These are phyloP conservation scores for Candida rishiriensis DNA, from an alignment of 805 yeast species.

Conservation along the genomic window DNA sequence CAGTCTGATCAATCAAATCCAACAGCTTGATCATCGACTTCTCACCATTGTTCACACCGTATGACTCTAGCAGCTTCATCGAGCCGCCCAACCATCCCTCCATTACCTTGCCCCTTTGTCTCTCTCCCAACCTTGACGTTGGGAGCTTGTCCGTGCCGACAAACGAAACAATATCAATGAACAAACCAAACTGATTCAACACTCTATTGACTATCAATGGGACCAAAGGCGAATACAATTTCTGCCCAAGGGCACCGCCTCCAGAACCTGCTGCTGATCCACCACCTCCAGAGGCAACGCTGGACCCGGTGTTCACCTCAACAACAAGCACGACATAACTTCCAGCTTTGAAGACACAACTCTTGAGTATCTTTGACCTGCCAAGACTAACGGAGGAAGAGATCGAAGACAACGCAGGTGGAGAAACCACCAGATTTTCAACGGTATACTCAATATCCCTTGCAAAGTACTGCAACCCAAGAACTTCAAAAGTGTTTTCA, in stretches of 20 bases:
- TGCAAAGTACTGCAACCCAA: constrained; percentile 91
- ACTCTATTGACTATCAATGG: constrained; percentile 80
- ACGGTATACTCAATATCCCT: constrained; percentile 73
- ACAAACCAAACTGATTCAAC: constrained; percentile 73
- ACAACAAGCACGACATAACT: constrained; percentile 74
- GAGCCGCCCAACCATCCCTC: constrained; percentile 48
- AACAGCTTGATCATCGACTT: constrained; percentile 52
- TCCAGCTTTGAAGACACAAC: constrained; percentile 73
- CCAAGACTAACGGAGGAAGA: constrained; percentile 26
- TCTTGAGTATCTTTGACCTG: background rate
- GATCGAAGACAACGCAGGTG: constrained; percentile 26
- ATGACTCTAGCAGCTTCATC: constrained; percentile 38
- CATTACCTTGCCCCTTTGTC: constrained; percentile 70
- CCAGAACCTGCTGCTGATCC: constrained; percentile 33
- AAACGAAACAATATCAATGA: constrained; percentile 81
- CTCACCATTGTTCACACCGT: constrained; percentile 66
- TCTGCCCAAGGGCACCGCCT: background rate
- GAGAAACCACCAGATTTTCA: constrained; percentile 36
- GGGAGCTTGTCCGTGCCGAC: constrained; percentile 61
- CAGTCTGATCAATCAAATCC: constrained; percentile 44
- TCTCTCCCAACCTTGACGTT: constrained; percentile 65
- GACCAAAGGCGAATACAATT: constrained; percentile 61
- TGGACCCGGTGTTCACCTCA: constrained; percentile 38
- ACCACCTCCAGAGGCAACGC: background rate
- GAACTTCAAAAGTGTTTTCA: constrained; percentile 81